These are phyloP conservation scores for Pestalotiopsis sp. DNA, from an alignment of 2,329 filamentous ascomycete genomes.

Conservation along the genomic window DNA sequence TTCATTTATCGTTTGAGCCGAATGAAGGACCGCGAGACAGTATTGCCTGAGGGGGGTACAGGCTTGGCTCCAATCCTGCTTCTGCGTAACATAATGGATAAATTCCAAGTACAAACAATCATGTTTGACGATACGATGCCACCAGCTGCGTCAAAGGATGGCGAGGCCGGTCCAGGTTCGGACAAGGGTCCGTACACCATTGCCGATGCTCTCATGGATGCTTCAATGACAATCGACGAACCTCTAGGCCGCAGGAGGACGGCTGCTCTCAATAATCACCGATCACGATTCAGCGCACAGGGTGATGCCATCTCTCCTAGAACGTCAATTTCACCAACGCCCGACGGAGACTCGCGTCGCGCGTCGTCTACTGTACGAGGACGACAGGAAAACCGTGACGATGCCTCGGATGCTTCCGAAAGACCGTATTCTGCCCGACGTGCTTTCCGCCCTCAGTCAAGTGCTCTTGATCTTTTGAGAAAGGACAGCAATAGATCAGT, in stretches of 20 bases:
- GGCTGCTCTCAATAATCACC: conserved; percentile 54
- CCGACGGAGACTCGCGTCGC: conserved; percentile 37
- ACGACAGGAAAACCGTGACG: conserved; percentile 28
- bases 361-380: conserved; percentile 35
- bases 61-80: conserved; percentile 73
- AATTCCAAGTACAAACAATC: conserved; percentile 72
- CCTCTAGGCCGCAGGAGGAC: conserved; percentile 56
- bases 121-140: conserved; percentile 82
- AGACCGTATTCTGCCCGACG: conserved; percentile 45
- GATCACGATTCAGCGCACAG: conserved; percentile 43
- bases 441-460: conserved; percentile 58
- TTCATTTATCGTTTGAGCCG: conserved; percentile 88
- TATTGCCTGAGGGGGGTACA: conserved; percentile 41
- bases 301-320: conserved; percentile 37
- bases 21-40: conserved; percentile 62
- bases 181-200: conserved; percentile 71
- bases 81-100: conserved; percentile 75
- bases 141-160: conserved; percentile 42
- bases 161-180: conserved; percentile 33
- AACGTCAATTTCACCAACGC: conserved; percentile 23
- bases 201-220: conserved; percentile 87
- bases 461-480: conserved; percentile 60
- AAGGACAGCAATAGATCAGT: conserved; percentile 61
- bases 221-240: conserved; percentile 84
- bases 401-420: conserved; percentile 40